phyloP scores from a whole-genome alignment of 106 monocot species.

The Allium sativum region DNA sequence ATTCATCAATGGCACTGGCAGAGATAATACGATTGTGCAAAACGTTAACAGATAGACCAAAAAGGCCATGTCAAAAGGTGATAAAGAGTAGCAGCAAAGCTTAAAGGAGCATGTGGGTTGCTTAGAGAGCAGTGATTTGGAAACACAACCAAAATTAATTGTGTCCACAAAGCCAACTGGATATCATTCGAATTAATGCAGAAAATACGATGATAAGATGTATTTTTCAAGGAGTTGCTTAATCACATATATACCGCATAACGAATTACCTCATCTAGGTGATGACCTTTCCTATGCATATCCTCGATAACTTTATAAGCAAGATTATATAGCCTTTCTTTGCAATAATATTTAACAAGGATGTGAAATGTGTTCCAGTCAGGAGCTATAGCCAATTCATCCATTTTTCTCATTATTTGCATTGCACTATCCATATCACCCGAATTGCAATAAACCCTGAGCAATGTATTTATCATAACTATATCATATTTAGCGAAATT shows the following conservation, averaged over 20 bases:
- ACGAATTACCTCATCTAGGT: slow-evolving; percentile 62
- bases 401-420: slow-evolving; percentile 75
- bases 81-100: neutral
- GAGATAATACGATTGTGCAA: too few species aligned
- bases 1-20: too few species aligned
- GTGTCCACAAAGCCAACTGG: too few species aligned
- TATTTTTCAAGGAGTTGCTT: too few species aligned
- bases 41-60: too few species aligned
- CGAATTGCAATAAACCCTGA: slow-evolving; percentile 75
- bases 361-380: slow-evolving; percentile 98
- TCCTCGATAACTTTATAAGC: slow-evolving; percentile 74
- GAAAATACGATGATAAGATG: too few species aligned
- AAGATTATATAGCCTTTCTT: slow-evolving; percentile 75
- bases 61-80: neutral
- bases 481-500: slow-evolving; percentile 70
- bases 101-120: neutral
- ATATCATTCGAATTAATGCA: too few species aligned
- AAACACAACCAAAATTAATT: too few species aligned
- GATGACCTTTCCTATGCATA: slow-evolving; percentile 80
- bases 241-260: too few species aligned
- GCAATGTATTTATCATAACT: slow-evolving; percentile 79
- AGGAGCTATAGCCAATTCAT: slow-evolving; percentile 57
- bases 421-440: slow-evolving; percentile 88
- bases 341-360: slow-evolving; percentile 73
- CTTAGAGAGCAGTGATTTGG: too few species aligned